Conservation (phyloP, 2,329 filamentous ascomycete genomes). For the Trichoderma asperellum region DNA sequence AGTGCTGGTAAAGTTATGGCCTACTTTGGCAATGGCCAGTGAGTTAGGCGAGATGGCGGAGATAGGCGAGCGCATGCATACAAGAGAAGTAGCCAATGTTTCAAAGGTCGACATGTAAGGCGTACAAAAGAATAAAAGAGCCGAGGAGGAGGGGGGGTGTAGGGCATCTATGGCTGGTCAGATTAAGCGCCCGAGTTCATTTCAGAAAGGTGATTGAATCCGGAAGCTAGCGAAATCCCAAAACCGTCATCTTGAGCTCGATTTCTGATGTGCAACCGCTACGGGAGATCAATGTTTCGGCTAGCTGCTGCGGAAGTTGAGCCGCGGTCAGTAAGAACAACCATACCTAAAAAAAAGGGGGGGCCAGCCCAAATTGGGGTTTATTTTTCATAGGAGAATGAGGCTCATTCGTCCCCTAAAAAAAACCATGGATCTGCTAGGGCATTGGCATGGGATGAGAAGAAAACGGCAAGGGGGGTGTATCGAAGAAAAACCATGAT, state of each 20-base stretch:
- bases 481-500: constrained; percentile 22
- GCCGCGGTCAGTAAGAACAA: constrained; percentile 13
- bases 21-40: constrained; percentile 7
- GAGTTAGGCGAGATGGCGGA: constrained; percentile 15
- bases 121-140: neutral
- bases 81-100: constrained; percentile 7
- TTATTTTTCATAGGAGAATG: constrained; percentile 17
- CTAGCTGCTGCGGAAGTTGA: constrained; percentile 5
- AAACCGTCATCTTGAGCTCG: neutral
- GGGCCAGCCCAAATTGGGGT: constrained; percentile 7
- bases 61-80: constrained; percentile 12
- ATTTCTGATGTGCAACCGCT: neutral
- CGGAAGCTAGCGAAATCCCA: constrained; percentile 4
- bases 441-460: constrained; percentile 19
- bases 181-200: constrained; percentile 20
- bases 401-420: constrained; percentile 23
- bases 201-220: constrained; percentile 1
- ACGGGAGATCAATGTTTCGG: constrained; percentile 11
- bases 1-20: constrained; percentile 17
- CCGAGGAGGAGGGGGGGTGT: constrained; percentile 1
- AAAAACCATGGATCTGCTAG: constrained; percentile 21
- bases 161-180: constrained; percentile 1
- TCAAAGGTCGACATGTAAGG: constrained; percentile 18
- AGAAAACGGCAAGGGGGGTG: constrained; percentile 20
- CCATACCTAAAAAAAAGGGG: neutral